A percentile compares a stretch with the other conserved stretches of the same genome.
These are phyloP conservation scores for Xerocomus amazonicus DNA, from an alignment of 1,284 basidiomycete genomes.

Conservation along the genomic window DNA sequence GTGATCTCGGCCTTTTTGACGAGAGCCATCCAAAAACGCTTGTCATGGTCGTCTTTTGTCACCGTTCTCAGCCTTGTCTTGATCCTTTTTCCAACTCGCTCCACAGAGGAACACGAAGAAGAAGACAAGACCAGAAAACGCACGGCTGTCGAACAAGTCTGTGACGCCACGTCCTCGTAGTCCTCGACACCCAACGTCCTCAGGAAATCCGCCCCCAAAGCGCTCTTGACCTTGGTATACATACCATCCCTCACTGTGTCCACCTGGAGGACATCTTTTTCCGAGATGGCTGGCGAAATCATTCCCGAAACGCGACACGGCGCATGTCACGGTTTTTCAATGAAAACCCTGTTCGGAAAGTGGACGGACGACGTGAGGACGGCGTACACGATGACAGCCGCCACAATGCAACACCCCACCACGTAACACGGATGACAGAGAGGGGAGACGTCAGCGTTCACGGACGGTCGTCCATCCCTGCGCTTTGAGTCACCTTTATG, in stretches of 20 bases:
- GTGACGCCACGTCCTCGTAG: slow-evolving; percentile 62
- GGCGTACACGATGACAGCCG: slow-evolving; percentile 14
- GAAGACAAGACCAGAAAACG: slow-evolving; percentile 9
- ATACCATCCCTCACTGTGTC: slow-evolving; percentile 63
- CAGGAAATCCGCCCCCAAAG: too few species aligned
- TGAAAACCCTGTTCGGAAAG: slow-evolving; percentile 42
- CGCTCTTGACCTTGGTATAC: slow-evolving; percentile 72
- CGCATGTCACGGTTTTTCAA: slow-evolving; percentile 64
- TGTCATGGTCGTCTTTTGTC: too few species aligned
- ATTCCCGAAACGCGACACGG: slow-evolving; percentile 63
- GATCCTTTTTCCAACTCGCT: slow-evolving; percentile 21
- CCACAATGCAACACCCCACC: too few species aligned
- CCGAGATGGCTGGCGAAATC: slow-evolving; percentile 51
- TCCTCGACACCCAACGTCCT: too few species aligned
- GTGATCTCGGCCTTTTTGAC: too few species aligned
- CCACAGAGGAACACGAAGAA: too few species aligned
- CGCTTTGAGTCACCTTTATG: background rate
- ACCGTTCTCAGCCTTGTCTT: slow-evolving; percentile 17
- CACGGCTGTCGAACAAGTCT: slow-evolving; percentile 48
- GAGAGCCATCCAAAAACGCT: too few species aligned
- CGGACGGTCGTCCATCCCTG: too few species aligned
- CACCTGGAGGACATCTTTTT: slow-evolving; percentile 61
- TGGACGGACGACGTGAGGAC: background rate
- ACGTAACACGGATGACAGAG: too few species aligned
- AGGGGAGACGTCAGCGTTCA: too few species aligned